Base-by-base conservation (phyloP, 1,284 basidiomycete genomes). In the Cutaneotrichosporon sp. region DNA sequence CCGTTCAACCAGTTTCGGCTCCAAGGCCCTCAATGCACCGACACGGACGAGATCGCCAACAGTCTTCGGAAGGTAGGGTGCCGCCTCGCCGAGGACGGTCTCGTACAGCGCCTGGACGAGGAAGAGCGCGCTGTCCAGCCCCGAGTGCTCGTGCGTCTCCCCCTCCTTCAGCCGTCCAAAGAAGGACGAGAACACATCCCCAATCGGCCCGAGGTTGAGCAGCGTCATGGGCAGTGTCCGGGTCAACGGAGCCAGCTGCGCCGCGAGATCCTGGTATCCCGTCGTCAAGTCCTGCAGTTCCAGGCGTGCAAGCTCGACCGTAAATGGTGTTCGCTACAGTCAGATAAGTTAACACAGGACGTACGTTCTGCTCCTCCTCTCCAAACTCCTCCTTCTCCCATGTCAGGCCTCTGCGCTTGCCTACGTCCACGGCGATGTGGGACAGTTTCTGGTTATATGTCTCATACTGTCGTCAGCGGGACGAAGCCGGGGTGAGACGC, bases 141-240 rank as follows among this genome's bases (percentile, higher is more conserved):
- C 72, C 0, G 71, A 73, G 49, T 72, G 62, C 31, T 51, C 52
- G 48, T 68, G 54, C 35, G 69, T 62, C 41, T 65, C 27, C 17
- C 68, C 65, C 27, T 64, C 57, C 35, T 62, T 9, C 24, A 71
- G 52, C 20, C 52, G 45, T 1, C 79, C 75, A 45, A 91, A 79
- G 44, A 87, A 80, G 11, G 62, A 54, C n/a, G 60, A 54, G 53
- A 76, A 71, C 20, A 57, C 57, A 5, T 58, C 46, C 25, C 65
- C 60, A 5, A 92, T 79, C 14, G 84, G 79, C 49, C 77, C 76
- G 80, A 87, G 87, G 67, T 92, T 87, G 63, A 88, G 86, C 10
- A 94, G 76, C 3, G 90, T 81, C 42, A 91, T 77, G 0, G 90
- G 84, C 77, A 93, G 82, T 1, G 87, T 90, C 3, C 82, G 79